Evolutionary conservation across 148 eudicot species (phyloP), one percentile per base, ranked within the genome.

Genomic region (Bassia scoparia): DNA sequence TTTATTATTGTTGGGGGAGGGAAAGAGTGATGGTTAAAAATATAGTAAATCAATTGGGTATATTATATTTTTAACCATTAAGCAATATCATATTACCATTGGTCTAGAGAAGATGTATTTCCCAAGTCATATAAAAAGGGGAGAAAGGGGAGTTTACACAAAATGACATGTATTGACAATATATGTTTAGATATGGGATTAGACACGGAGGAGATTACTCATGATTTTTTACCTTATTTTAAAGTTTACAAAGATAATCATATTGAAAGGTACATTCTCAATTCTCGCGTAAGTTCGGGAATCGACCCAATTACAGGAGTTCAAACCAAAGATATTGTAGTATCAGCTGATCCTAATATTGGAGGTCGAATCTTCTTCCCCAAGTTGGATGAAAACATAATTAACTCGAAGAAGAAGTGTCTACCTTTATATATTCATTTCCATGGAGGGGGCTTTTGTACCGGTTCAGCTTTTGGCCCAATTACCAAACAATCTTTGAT

Each of bases 391-490:
- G 46, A 34, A 7, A 27, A 62, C 9, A 60, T 9, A 10, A 9
- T 29, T 15, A 37, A 60, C 2, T 26, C 72, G 18, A 29, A n/a
- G 33, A 46, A 30, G 11, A 41, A 74, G 5, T 81, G 74, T 44
- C 72, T 84, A 16, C 95, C 95, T 24, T 74, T 89, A n/a, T 59
- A 87, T 0, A 29, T 89, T 8, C 87, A 86, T 81, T 78, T 56
- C 46, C 95, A 89, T 38, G 95, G 91, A 0, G 91, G 91, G 8
- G 88, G 78, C 5, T 89, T 87, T 48, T 79, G 82, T 38, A 74
- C 78, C 0, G 78, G 78, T 5, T 74, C 82, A 0, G 78, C 82
- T 61, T 37, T 59, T 20, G 56, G 83, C 27, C 82, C 80, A 8
- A 77, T 86, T 9, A 74, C 82, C 4, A 74, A 62, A 43, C 62